Evolutionary conservation across 768 basidiomycete genomes (phyloP).

Genomic region (Hortiboletus flavorubellus): DNA sequence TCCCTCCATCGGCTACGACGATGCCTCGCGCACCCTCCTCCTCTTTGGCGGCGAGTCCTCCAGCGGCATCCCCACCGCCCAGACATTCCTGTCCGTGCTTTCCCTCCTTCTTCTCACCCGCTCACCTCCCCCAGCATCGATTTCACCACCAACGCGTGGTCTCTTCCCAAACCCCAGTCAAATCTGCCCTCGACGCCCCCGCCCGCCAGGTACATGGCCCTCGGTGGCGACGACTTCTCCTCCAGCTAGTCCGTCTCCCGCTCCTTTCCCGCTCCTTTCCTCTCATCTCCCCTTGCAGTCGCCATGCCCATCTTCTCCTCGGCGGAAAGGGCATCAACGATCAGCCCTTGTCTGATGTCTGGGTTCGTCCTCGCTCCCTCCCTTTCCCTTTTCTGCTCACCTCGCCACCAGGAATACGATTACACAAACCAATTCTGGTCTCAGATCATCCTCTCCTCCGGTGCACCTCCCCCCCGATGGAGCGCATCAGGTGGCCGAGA

Average conservation of each 20-base stretch:
- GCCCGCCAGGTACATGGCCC: constrained; percentile 59
- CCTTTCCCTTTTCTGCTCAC: constrained; percentile 4
- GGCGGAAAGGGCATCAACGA: constrained; percentile 63
- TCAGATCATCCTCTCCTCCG: constrained; percentile 47
- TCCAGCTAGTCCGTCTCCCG: constrained; percentile 69
- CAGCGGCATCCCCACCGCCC: constrained; percentile 56
- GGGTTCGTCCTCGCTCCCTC: constrained; percentile 47
- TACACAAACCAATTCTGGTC: constrained; percentile 78
- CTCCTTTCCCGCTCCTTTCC: not conserved
- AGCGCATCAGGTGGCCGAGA: constrained; percentile 77
- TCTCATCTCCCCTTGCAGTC: constrained; percentile 42
- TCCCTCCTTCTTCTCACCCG: not conserved
- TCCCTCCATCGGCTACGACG: constrained; percentile 60
- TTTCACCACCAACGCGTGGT: constrained; percentile 60
- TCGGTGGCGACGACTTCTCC: constrained; percentile 68
- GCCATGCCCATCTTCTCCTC: constrained; percentile 68
- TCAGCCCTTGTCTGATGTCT: constrained; percentile 60
- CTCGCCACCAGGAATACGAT: constrained; percentile 62
- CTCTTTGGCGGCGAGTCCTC: constrained; percentile 76
- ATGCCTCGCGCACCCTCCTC: constrained; percentile 51
- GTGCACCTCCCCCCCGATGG: constrained; percentile 61
- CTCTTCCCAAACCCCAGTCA: constrained; percentile 47
- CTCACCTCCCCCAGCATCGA: constrained; percentile 47
- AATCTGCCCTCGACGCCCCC: constrained; percentile 48
- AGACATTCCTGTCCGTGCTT: constrained; percentile 62